Evolutionary conservation across 1,284 basidiomycete genomes (phyloP), one percentile per base, ranked within the genome.

Genomic region (Fistulina hepatica): DNA sequence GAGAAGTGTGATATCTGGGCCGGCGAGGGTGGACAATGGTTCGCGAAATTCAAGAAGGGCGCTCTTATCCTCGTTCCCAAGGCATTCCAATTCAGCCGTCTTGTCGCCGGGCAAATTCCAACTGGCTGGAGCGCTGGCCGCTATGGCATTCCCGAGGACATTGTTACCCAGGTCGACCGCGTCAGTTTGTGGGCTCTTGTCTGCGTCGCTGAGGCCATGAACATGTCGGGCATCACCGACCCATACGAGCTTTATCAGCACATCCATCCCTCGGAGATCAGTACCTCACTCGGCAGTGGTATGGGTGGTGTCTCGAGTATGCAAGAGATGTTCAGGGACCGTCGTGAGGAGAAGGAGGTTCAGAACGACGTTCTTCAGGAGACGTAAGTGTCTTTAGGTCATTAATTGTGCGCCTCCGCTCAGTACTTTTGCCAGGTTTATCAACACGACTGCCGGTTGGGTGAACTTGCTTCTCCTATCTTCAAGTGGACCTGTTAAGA

Each of bases 361-460:
- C 94, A 98, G 62, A 97, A 94, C 56, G 95, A 98, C 54, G 85
- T 98, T 48, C 67, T 98, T 22, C 95, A 98, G 61, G 94, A 98
- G 64, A 98, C 94, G 78, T 90, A 53, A 56, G 83, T 72, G 10
- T 21, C 24, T 32, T 31, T 20, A 39, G 37, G 36, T 33, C 17
- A n/a, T n/a, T 33, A 3, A 32, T 38, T 37, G 21, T 42, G 45
- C 8, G 47, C 19, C 20, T 16, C 12, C 16, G 9, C 17, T 40
- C 58, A 1, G 59, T 34, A 2, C 21, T 25, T 33, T 19, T 38
- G 33, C 23, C 41, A 90, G 86, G 24, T 94, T 95, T 71, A 95
- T 95, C 69, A 95, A 95, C 63, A 94, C 92, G 2, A 91, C 90
- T 28, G 91, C 95, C 41, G 95, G 94, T 40, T 98, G 94, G 95